Evolutionary conservation across 2,329 filamentous ascomycete genomes (phyloP), one percentile per base, ranked within the genome.

Genomic region (Immersiporthe knoxdaviesiana): DNA sequence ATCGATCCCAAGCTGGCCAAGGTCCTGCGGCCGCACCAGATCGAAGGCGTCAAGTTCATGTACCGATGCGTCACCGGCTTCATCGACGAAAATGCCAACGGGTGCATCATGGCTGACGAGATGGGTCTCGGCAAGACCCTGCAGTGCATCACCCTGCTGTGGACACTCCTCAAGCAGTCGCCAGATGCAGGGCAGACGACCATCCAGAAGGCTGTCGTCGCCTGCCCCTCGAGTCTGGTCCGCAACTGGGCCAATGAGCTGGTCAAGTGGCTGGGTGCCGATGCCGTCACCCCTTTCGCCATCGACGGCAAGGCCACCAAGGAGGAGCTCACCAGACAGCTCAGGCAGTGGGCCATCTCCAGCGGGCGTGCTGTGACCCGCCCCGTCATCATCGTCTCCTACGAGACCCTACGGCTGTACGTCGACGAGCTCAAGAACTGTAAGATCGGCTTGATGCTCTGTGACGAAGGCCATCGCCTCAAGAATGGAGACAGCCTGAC

Each of bases 71-170:
- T 96, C 7, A 98, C 95, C 1, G 96, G 96, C n/a, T 87, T 98
- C 85, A 92, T 98, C 68, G 96, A 98, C 75, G 87, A 91, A 50
- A 95, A 95, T 75, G 96, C 96, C 63, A 92, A 97, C 78, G 96
- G 96, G 2, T 99, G 96, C 80, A 99, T 99, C 78, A 99, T 99
- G 96, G 96, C 96, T 66, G 96, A 99, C 78, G 96, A 97, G 78
- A 99, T 99, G 96, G 96, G 96, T 74, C 83, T 99, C 39, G 96
- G 96, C 68, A 99, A 99, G 82, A 99, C 96, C 24, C 81, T 99
- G 58, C 96, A 99, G 83, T 99, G 96, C 79, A 99, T 99, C 76
- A 88, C 96, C 0, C 86, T 99, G 63, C 91, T 99, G 85, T 99
- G 96, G 96, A 99, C 96, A 1, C 82, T 99, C 1, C 82, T 99